phyloP scores from a whole-genome alignment of 257 asterid genomes.

The Nicotiana noctiflora region DNA sequence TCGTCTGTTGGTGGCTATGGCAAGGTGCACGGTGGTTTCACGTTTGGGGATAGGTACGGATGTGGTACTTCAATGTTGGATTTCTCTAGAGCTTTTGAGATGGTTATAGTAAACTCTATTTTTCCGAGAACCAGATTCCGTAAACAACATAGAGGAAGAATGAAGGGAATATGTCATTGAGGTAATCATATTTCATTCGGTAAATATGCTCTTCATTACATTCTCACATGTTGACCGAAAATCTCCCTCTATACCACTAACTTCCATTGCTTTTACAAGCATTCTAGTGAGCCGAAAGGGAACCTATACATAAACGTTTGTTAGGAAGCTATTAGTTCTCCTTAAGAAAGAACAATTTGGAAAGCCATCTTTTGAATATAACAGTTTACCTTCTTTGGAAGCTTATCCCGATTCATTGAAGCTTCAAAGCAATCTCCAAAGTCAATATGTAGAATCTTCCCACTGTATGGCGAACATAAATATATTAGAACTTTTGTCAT shows the following conservation, averaged over 20 bases:
- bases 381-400: conserved; percentile 84
- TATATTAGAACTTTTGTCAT: conserved; percentile 8
- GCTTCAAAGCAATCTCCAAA: conserved; percentile 99
- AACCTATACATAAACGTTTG: conserved; percentile 50
- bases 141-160: too few relatives aligned
- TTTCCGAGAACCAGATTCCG: too few relatives aligned
- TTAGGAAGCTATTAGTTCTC: background rate
- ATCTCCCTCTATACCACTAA: conserved; percentile 97
- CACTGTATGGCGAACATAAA: conserved; percentile 42
- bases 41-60: too few relatives aligned
- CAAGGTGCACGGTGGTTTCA: too few relatives aligned
- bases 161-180: too few relatives aligned
- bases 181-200: too few relatives aligned
- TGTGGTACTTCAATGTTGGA: too few relatives aligned
- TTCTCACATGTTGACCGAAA: conserved; percentile 94
- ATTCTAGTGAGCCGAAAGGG: conserved; percentile 98
- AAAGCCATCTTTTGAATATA: background rate
- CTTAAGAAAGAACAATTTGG: background rate
- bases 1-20: too few relatives aligned
- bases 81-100: too few relatives aligned
- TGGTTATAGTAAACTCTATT: too few relatives aligned
- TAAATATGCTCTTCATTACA: too few relatives aligned
- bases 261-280: conserved; percentile 99
- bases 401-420: conserved; percentile 97
- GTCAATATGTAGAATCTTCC: conserved; percentile 95